Base-by-base conservation (phyloP, 768 basidiomycete genomes). In the Suillus bovinus region DNA sequence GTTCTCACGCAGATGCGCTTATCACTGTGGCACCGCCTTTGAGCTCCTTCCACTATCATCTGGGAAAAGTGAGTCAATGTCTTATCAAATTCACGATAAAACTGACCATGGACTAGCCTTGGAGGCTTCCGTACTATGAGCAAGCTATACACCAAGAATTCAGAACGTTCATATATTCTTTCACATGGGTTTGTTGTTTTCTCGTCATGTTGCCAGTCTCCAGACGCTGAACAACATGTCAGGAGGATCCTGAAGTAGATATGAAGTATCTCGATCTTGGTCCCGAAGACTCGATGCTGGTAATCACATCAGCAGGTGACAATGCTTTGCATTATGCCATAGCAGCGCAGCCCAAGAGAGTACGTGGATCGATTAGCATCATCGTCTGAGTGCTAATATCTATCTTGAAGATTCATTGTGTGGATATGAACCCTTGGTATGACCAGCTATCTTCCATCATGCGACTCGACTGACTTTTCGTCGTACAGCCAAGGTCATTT, bases 261-360 rank as follows among this genome's bases (percentile, higher is more conserved):
- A 84, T 92, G 80, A 79, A 81, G 64, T 79, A 84, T 67, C 76
- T 93, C 6, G 69, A 85, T 17, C 72, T 92, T 61, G 80, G 82
- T 22, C 72, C 75, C 39, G 80, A 87, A 14, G 90, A 93, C 74
- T 81, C 84, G 1, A 81, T 92, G 70, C 79, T 92, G 14, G 85
- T 86, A 20, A 91, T 93, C 67, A 91, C 90, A 1, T 86, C 85
- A 57, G 91, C 89, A 3, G 90, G 90, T 0, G 90, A 91, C 72
- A 93, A 93, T 70, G 88, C 89, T 3, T 77, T 93, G 39, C 89
- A 91, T 70, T 93, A 93, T 65, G 89, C 89, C 9, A 86, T 89
- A 61, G 81, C 80, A n/a, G 85, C 84, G 2, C 71, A 79, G 34
- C 88, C 88, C 3, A 78, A 83, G 60, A 77, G 82, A 53, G 83